A percentile compares a stretch with the other conserved stretches of the same genome.
Conservation (phyloP, 2,329 filamentous ascomycete genomes). For the Fusarium nelsonii region DNA sequence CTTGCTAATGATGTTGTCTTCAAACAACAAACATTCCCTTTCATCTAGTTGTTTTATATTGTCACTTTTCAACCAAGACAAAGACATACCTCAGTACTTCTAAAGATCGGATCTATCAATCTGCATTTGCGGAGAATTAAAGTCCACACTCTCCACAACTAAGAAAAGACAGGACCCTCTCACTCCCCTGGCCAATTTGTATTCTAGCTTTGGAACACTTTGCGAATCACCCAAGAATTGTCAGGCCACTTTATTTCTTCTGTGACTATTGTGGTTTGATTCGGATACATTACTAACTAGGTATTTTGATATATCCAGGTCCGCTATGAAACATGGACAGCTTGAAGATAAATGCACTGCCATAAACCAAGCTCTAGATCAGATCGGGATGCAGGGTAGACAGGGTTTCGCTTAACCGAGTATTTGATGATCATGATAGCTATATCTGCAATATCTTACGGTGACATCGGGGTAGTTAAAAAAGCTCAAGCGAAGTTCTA, state of each 20-base stretch:
- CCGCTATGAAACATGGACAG: slow-evolving; percentile 25
- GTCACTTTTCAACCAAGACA: background rate
- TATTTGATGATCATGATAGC: background rate
- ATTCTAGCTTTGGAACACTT: slow-evolving; percentile 5
- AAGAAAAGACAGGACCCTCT: slow-evolving; percentile 10
- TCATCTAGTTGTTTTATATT: background rate
- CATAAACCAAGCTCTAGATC: slow-evolving; percentile 9
- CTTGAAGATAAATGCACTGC: slow-evolving; percentile 6
- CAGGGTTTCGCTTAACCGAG: background rate
- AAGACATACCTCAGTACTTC: background rate
- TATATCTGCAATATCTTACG: background rate
- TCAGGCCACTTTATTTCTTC: slow-evolving; percentile 30
- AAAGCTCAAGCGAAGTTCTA: background rate
- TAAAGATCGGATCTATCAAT: slow-evolving; percentile 4
- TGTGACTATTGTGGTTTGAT: slow-evolving; percentile 18
- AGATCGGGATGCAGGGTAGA: background rate
- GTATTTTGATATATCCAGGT: background rate
- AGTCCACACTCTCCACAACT: slow-evolving; percentile 5
- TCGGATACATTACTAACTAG: background rate
- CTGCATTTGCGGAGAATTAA: slow-evolving; percentile 24
- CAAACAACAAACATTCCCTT: background rate
- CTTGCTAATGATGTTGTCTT: background rate
- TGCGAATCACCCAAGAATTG: slow-evolving; percentile 4
- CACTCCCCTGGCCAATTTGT: slow-evolving; percentile 15
- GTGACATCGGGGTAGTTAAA: background rate